These are phyloP conservation scores for Saccharomyces hybrid DNA, from an alignment of 1,139 yeast genomes.

Conservation along the genomic window DNA sequence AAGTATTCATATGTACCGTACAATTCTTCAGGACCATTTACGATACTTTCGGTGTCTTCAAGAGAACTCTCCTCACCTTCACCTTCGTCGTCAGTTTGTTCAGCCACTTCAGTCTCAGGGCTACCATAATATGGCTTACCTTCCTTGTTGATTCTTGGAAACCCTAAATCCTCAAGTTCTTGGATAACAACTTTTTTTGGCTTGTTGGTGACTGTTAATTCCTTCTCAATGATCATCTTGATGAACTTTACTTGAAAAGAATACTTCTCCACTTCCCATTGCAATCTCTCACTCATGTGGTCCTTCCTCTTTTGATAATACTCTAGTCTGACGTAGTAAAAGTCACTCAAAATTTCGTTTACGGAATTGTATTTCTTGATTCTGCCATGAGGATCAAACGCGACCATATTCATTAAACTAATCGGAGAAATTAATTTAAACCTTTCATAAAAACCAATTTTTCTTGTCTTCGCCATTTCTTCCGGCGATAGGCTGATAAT, in stretches of 20 bases:
- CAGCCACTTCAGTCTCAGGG: slow-evolving; percentile 34
- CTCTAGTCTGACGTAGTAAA: slow-evolving; percentile 78
- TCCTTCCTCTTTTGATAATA: slow-evolving; percentile 90
- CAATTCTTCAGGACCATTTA: slow-evolving; percentile 33
- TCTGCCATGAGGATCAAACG: slow-evolving; percentile 87
- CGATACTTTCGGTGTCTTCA: slow-evolving; percentile 25
- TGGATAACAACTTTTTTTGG: slow-evolving; percentile 58
- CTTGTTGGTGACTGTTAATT: slow-evolving; percentile 65
- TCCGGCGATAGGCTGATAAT: slow-evolving; percentile 64
- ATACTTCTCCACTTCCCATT: slow-evolving; percentile 66
- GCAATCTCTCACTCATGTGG: slow-evolving; percentile 57
- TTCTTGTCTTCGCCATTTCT: slow-evolving; percentile 74
- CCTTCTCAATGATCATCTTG: slow-evolving; percentile 75
- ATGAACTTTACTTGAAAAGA: slow-evolving; percentile 86
- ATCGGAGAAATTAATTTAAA: slow-evolving; percentile 69
- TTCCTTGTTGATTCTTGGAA: slow-evolving; percentile 67
- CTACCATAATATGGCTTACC: slow-evolving; percentile 49
- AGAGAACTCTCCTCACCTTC: slow-evolving; percentile 35
- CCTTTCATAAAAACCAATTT: slow-evolving; percentile 71
- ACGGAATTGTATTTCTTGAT: slow-evolving; percentile 74
- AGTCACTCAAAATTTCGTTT: slow-evolving; percentile 74
- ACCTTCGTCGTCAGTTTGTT: slow-evolving; percentile 29
- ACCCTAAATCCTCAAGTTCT: slow-evolving; percentile 54
- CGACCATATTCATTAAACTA: slow-evolving; percentile 82
- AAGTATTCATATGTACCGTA: slow-evolving; percentile 64